These are phyloP conservation scores for Cyclotella kingstonii DNA, from an alignment of 108 stramenopile genomes.

Conservation along the genomic window DNA sequence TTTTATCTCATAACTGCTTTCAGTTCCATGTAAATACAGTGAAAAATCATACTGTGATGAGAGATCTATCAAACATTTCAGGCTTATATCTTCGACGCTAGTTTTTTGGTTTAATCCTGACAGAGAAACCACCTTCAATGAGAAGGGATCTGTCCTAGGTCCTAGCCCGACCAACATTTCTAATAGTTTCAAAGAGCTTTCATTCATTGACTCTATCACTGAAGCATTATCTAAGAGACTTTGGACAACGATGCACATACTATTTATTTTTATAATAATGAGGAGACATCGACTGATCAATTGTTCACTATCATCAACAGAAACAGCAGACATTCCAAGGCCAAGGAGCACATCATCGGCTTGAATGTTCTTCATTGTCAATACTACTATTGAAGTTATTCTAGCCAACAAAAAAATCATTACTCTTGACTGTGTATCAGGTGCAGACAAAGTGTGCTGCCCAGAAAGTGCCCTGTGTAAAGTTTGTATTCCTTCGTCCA, in stretches of 20 bases:
- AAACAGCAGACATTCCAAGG: too few species aligned
- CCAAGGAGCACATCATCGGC: too few species aligned
- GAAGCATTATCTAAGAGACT: constrained; percentile 1
- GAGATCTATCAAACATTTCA: constrained; percentile 10
- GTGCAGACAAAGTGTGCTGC: background rate
- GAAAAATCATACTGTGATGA: too few species aligned
- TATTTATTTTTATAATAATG: constrained; percentile 10
- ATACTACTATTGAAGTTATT: constrained; percentile 9
- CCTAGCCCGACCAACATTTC: constrained; percentile 23
- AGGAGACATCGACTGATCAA: background rate
- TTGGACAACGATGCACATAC: background rate
- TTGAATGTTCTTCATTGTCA: constrained; percentile 8
- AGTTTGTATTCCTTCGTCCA: constrained; percentile 4
- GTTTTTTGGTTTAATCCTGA: background rate
- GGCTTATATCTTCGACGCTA: background rate
- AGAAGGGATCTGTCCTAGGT: constrained; percentile 5
- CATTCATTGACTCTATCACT: background rate
- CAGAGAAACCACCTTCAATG: constrained; percentile 13
- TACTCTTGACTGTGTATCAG: constrained; percentile 11
- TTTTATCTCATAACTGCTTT: background rate
- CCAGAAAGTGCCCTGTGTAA: constrained; percentile 1
- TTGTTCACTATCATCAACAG: background rate
- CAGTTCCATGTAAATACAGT: background rate
- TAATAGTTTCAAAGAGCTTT: constrained; percentile 2
- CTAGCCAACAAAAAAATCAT: constrained; percentile 17